Evolutionary conservation across 768 basidiomycete genomes (phyloP), one percentile per base, ranked within the genome.

Genomic region (Rhodotorula taiwanensis): DNA sequence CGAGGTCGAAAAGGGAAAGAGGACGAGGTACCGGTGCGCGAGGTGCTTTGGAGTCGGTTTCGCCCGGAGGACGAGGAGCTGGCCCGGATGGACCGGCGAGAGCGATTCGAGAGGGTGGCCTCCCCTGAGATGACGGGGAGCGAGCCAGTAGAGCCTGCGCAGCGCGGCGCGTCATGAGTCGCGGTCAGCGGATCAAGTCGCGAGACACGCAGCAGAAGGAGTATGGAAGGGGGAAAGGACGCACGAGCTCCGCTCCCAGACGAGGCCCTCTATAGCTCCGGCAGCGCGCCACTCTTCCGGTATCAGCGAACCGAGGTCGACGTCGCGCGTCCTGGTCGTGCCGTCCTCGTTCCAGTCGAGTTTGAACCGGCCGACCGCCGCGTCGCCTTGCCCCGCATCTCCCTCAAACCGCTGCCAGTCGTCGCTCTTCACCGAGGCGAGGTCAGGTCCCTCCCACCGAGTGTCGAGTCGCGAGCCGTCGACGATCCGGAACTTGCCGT

Each of bases 141-240:
- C 42, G 50, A 60, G 39, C 66, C 66, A 67, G 23, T 57, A 59
- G 21, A 61, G 66, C 13, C 66, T 67, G 55, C 33, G 30, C 18
- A 28, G 1, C 34, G 16, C 20, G 15, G 20, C 3, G 3, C 11
- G 7, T n/a, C 8, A 27, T n/a, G 13, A 21, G 21, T 18, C 20
- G 18, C n/a, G 20, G 31, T 7, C 3, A 11, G 18, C 34, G 18
- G 23, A 10, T 25, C 8, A 31, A 42, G 39, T 14, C 8, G 7
- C 14, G 28, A 18, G 4, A 13, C 39, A 6, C 16, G 28, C 9
- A 28, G 11, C 27, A 14, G 36, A 45, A 30, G 2, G 14, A 27
- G 34, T 16, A 23, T 9, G 41, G n/a, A 14, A 23, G 33, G 4
- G n/a, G 42, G 8, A n/a, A 2, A 8, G 14, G 18, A 31, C 56